A percentile compares a stretch with the other conserved stretches of the same genome.
Evolutionary conservation across 148 eudicot genomes (phyloP).

Genomic region (Amaranthus palmeri): DNA sequence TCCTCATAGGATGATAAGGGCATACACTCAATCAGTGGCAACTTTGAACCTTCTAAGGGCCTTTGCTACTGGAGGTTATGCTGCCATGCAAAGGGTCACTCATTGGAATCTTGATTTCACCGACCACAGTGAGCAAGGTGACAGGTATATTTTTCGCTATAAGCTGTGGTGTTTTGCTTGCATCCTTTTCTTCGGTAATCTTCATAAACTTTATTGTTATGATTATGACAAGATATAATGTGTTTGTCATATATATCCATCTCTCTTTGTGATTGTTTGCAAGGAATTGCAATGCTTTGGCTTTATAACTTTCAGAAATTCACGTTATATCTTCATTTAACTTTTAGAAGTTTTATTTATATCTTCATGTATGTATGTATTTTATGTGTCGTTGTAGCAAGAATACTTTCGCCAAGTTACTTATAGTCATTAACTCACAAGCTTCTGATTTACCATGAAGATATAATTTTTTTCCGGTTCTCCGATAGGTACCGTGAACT

Average conservation of each 20-base stretch:
- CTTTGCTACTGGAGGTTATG: conserved; percentile 78
- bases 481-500: conserved; percentile 66
- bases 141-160: conserved; percentile 35
- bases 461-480: neutral
- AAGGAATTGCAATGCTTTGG: conserved; percentile 6
- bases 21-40: conserved; percentile 69
- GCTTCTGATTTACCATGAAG: neutral
- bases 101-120: conserved; percentile 78
- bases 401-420: too few relatives aligned
- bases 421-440: too few relatives aligned
- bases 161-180: neutral
- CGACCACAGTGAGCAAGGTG: conserved; percentile 65
- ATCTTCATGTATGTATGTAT: too few relatives aligned
- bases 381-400: too few relatives aligned
- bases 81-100: conserved; percentile 69
- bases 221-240: neutral
- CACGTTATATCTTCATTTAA: too few relatives aligned
- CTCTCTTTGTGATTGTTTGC: neutral
- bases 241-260: neutral
- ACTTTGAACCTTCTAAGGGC: conserved; percentile 72
- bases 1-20: conserved; percentile 64
- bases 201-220: neutral
- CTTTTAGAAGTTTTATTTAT: too few relatives aligned
- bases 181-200: too few relatives aligned
- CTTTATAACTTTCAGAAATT: neutral